Base-by-base conservation (phyloP, 768 basidiomycete species). In the Pleurotus sapidus region DNA sequence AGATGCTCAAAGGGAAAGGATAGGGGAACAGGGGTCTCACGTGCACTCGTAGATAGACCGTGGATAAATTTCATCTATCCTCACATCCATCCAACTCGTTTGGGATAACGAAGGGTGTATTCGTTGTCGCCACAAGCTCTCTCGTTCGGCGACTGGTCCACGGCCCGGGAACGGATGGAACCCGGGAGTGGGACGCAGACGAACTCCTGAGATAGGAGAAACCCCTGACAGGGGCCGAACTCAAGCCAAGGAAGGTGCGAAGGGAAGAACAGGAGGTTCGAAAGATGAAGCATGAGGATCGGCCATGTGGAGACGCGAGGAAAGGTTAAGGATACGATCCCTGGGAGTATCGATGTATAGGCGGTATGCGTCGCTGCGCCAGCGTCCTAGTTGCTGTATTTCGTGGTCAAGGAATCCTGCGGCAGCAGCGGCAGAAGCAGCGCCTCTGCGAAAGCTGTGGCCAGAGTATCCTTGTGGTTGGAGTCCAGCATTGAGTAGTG, bases 341-440 rank as follows among this genome's bases (percentile, higher is more conserved):
- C 20, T 23, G 1, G 64, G 59, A 5, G 62, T 50, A 14, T 76
- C 73, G 27, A 75, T 66, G 63, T 76, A 76, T 8, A 74, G 66
- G 49, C 72, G 73, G 67, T 74, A 75, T 14, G 69, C 65, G 48
- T 75, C 67, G 56, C 72, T 73, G 6, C 64, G 60, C 74, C 74
- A 74, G 9, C 69, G 67, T 7, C 74, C 72, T 1, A 75, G 63
- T 9, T 70, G 67, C 60, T 76, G 72, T 25, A 75, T 74, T 55
- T 76, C 68, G 37, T 70, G 63, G 34, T 73, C 71, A 2, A 63
- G 56, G 55, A 64, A 70, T 0, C 73, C 71, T 1, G 61, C 72
- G 0, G 62, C 56, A 1, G 65, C 65, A 1, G 74, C 73, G 2
- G 69, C 61, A 5, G 71, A 59, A 2, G 73, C 73, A 0, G 67